Evolutionary conservation across 106 monocot genomes (phyloP), one percentile per base, ranked within the genome.

Genomic region (Alisma plantagoaquatica): DNA sequence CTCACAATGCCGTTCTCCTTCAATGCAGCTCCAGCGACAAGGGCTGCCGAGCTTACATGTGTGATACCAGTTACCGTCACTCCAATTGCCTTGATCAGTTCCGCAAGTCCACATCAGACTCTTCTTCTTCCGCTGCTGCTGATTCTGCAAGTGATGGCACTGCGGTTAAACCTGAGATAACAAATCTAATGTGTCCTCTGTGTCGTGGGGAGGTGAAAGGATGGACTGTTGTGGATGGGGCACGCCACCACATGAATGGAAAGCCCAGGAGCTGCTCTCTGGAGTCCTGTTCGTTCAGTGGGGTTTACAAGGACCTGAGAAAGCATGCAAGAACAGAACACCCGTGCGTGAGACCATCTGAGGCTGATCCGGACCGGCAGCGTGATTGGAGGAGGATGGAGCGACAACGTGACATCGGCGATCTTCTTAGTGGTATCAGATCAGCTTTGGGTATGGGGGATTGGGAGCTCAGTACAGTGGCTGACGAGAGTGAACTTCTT

Each of bases 21-120:
- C 41, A 54, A 12, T 96, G 96, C 60, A 42, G 84, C 6, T 96
- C 78, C 9, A 48, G 58, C 10, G 70, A 81, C 23, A 88, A 81
- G 43, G 94, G 94, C 1, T 94, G 94, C 31, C 76, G 72, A 0
- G 65, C 94, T 4, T 94, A 80, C 73, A 88, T 94, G 81, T 94
- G 94, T 23, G 80, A 94, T 51, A 94, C 88, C 2, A 94, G 88
- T 61, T 72, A 89, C 43, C 77, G 88, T 31, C 96, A 84, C 60
- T 96, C 96, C 23, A 96, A 96, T 43, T 96, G 96, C 64, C 78
- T 89, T 17, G 89, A 96, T 20, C 96, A 84, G 64, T 96, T 76
- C 29, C 56, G 75, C 31, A 96, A 81, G 63, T 46, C 79, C 19
- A 73, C 71, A 32, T 41, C 71, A 11, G 71, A 19, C 16, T 68